Evolutionary conservation across 192 early-diverging fungal genomes (phyloP), one percentile per base, ranked within the genome.

Genomic region (Phycomyces nitens): DNA sequence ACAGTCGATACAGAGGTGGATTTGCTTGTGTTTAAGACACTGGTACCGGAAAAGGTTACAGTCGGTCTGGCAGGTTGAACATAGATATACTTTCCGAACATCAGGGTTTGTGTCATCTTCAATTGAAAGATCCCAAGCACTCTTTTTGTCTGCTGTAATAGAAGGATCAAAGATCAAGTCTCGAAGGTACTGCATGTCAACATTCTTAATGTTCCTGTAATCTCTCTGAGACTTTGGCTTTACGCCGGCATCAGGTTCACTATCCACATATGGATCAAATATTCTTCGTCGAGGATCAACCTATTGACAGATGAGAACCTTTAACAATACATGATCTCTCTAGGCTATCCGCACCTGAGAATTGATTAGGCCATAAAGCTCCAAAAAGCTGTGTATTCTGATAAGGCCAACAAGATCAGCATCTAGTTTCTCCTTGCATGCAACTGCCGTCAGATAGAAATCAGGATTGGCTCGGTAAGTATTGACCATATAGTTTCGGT

Each of bases 321-420:
- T 34, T 7, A 7, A 34, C 7, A 7, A 34, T 34, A 34, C 29
- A 34, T 34, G 7, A 5, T 34, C 2, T 34, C 7, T 34, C 29
- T 34, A 34, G 2, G 3, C 3, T 34, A 7, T 34, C 3, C 29
- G 23, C 71, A 93, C 92, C 84, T 96, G 95, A 77, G 93, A 94
- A 79, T 99, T 99, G 68, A 99, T 92, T 18, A 99, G 74, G 0
- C 92, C 92, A 92, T 93, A 95, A 66, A 93, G 89, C 77, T 99
- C 97, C 40, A 99, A 75, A 60, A 99, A 95, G 1, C 94, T 89
- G 73, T 99, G 97, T 6, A 99, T 89, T 43, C 95, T 81, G 67
- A 97, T 92, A 49, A 99, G 90, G 0, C 90, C 86, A 66, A 94
- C 93, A 8, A 97, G 88, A 78, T 99, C 97, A 7, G 94, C 94